phyloP scores from a whole-genome alignment of 352 stramenopile species.

The Phytopythium mirpurense region DNA sequence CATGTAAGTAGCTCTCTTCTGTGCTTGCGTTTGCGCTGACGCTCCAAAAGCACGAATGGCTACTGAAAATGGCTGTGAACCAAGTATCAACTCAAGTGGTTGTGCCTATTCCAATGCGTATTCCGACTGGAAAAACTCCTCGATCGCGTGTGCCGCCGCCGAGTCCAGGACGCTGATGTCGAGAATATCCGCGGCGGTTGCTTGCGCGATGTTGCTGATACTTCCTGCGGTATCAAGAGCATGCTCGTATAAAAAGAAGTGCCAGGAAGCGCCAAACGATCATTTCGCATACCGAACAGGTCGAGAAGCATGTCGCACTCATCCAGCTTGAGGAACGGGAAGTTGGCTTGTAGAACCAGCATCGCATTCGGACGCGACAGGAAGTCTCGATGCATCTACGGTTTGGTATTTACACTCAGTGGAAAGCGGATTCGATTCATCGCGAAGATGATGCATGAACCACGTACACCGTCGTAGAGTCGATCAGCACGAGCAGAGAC shows the following conservation, averaged over 20 bases:
- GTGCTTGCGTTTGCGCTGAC: too few species aligned
- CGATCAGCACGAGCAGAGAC: slow-evolving; percentile 38
- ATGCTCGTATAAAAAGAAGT: too few species aligned
- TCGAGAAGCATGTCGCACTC: slow-evolving; percentile 81
- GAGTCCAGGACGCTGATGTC: slow-evolving; percentile 61
- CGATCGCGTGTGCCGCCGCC: slow-evolving; percentile 47
- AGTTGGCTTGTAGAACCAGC: slow-evolving; percentile 35
- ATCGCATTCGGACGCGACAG: slow-evolving; percentile 44
- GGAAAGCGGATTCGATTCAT: too few species aligned
- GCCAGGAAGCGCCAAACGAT: too few species aligned
- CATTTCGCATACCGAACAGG: slow-evolving; percentile 41
- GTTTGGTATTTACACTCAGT: too few species aligned
- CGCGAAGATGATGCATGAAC: too few species aligned
- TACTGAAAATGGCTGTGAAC: too few species aligned
- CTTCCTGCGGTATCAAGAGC: slow-evolving; percentile 21
- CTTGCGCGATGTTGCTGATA: slow-evolving; percentile 41
- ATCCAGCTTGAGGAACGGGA: slow-evolving; percentile 49
- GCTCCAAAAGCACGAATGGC: too few species aligned
- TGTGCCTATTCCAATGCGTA: slow-evolving; percentile 45
- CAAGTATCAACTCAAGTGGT: background rate
- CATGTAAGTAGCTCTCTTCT: too few species aligned
- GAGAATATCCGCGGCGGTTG: slow-evolving; percentile 42
- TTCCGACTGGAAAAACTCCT: slow-evolving; percentile 68
- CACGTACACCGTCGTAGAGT: slow-evolving; percentile 34
- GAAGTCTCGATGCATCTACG: slow-evolving; percentile 43